Conservation (phyloP, 1,284 basidiomycete species). For the Leccinum huronense region DNA sequence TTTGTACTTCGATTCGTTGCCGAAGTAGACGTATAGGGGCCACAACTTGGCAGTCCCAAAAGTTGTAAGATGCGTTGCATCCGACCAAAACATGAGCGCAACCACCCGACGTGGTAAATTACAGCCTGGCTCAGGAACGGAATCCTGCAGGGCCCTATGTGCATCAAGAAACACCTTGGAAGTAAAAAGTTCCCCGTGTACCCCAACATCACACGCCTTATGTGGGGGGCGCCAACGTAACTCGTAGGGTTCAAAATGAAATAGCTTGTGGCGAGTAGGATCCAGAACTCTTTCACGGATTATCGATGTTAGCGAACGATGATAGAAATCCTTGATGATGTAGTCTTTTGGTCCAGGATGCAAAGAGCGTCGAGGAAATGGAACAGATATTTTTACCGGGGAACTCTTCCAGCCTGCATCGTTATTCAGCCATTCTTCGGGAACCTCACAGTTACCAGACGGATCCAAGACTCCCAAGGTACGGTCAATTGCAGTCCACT, state of each 20-base stretch:
- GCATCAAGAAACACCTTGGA: neutral
- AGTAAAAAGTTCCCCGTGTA: neutral
- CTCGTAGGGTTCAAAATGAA: neutral
- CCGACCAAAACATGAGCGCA: constrained; percentile 1
- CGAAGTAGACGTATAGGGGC: neutral
- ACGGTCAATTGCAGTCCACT: neutral
- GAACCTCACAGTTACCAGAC: neutral
- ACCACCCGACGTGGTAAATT: neutral
- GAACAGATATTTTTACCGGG: neutral
- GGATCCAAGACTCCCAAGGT: neutral
- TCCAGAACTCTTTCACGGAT: neutral
- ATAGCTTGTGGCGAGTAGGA: neutral
- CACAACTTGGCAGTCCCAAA: neutral
- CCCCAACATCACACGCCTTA: neutral
- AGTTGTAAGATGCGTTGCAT: neutral
- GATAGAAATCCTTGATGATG: neutral
- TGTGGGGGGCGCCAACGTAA: neutral
- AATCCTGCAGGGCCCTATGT: neutral
- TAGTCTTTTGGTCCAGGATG: neutral
- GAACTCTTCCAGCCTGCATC: neutral
- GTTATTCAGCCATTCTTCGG: neutral
- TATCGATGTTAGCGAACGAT: neutral
- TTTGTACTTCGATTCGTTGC: neutral
- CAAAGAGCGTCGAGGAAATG: neutral
- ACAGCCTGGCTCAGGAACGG: neutral